Evolutionary conservation across 352 stramenopile genomes (phyloP), one percentile per base, ranked within the genome.

Genomic region (Pythium folliculosum): DNA sequence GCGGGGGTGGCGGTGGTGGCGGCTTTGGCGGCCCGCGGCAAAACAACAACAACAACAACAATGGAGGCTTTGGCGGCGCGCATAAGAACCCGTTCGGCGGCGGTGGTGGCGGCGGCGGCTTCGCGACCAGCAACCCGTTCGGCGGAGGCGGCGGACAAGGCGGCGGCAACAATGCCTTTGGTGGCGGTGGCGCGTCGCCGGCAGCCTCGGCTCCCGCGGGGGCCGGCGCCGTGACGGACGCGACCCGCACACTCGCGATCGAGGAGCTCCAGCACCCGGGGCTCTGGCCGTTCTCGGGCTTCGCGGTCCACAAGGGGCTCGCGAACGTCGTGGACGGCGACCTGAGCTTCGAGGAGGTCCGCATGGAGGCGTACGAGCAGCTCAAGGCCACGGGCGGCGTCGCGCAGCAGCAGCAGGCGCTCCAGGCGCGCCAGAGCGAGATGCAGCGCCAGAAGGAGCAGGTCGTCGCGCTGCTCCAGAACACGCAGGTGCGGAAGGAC

Each of bases 221-320:
- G 21, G 65, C 5, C 76, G 84, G 76, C 21, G 32, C 23, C 21
- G 55, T 65, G 35, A 86, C 82, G 4, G 82, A 91, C 22, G 63
- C 78, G 6, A 72, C 77, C 23, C 79, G 76, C 16, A n/a, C 69
- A 5, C 35, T 88, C 16, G 73, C 81, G 14, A 73, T 92, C 56
- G 80, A 90, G 51, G 84, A 92, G 76, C 73, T 92, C 8, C 67
- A 72, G 13, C 61, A 77, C 27, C 74, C 81, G 27, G 73, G 81
- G 2, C 66, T 84, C 0, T 92, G 82, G 81, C 75, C 76, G 32
- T 76, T 89, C n/a, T 92, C 84, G 23, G 81, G 81, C 12, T 90
- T 88, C 53, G 76, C 74, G 14, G 73, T 92, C 17, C 63, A 78
- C 35, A 90, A 90, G 73, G 84, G 78, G 35, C 72, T 90, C 5